Evolutionary conservation across 1,139 yeast genomes (phyloP), one percentile per base, ranked within the genome.

Genomic region (Dujonia santamariae): DNA sequence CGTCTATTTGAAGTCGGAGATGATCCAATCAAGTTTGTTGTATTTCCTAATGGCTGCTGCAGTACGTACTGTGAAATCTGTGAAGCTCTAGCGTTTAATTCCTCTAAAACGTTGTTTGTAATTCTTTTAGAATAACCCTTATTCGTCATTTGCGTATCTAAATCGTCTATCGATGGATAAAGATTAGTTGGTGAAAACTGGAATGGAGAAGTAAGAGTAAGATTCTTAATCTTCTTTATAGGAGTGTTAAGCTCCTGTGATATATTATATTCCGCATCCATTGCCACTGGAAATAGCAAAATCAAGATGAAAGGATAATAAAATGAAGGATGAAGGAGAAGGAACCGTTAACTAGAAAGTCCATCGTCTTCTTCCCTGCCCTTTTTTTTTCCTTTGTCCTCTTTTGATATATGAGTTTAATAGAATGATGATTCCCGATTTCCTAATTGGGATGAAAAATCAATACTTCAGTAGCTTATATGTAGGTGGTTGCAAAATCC

Each of bases 51-150:
- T 3, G 43, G 40, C 26, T 45, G 48, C 34, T 35, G 47, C n/a
- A n/a, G n/a, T 34, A 45, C 45, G 32, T 35, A 45, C 26, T 43
- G 46, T 27, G 59, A 53, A 21, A 61, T 58, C 38, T 60, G 61
- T 20, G 42, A 48, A 15, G 70, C 69, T 25, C 72, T 47, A 28
- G 43, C 38, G 38, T 67, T 66, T 43, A 69, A 53, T 40, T 69
- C 74, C n/a, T 52, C 50, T 24, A 69, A 48, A 8, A 69, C 74
- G 31, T 63, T 65, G 38, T 57, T 58, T 35, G 72, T 64, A 29
- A 69, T 47, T 31, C 58, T 61, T 40, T 61, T 59, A 6, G 72
- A 64, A 46, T 66, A 69, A 4, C 75, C 75, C 39, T 57, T 61
- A 19, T 56, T 54, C 12, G 60, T 45, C 74, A 68, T 68, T 28